Evolutionary conservation across 75 land plant species (phyloP).

Genomic region (Gnetum montanum): DNA sequence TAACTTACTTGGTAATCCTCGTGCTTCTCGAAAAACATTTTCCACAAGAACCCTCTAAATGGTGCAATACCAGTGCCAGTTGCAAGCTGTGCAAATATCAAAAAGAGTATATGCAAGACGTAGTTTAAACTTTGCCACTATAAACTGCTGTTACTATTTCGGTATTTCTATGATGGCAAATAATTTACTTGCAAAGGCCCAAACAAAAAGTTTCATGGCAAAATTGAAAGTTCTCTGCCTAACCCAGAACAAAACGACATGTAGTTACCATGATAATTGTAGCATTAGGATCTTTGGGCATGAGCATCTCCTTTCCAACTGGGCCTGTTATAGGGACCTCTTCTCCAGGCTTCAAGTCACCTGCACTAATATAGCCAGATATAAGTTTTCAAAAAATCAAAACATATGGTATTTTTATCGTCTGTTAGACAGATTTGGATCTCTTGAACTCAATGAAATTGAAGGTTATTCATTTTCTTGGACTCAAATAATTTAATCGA

Average conservation of each 20-base stretch:
- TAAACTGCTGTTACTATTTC: neutral
- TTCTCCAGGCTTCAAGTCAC: conserved; percentile 93
- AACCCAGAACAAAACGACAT: too few relatives aligned
- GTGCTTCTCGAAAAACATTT: conserved; percentile 97
- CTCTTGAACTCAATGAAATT: too few relatives aligned
- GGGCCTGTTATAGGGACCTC: conserved; percentile 91
- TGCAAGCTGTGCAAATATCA: conserved; percentile 63
- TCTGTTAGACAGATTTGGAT: too few relatives aligned
- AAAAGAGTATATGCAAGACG: neutral
- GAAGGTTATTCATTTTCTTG: too few relatives aligned
- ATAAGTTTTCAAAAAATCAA: too few relatives aligned
- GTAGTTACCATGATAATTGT: conserved; percentile 72
- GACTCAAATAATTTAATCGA: too few relatives aligned
- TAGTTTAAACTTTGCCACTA: neutral
- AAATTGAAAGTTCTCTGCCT: too few relatives aligned
- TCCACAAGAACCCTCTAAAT: conserved; percentile 84
- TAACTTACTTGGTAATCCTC: conserved; percentile 76
- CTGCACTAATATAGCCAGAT: conserved; percentile 31
- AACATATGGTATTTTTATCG: too few relatives aligned
- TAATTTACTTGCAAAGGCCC: neutral
- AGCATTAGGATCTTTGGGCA: conserved; percentile 94
- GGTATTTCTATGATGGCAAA: neutral
- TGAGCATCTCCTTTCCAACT: conserved; percentile 97
- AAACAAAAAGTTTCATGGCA: too few relatives aligned
- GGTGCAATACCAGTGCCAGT: conserved; percentile 99